Percentiles rank a stretch among this genome's conserved stretches.
Conservation (phyloP, 1,139 yeast genomes). For the Candida freyschussii region DNA sequence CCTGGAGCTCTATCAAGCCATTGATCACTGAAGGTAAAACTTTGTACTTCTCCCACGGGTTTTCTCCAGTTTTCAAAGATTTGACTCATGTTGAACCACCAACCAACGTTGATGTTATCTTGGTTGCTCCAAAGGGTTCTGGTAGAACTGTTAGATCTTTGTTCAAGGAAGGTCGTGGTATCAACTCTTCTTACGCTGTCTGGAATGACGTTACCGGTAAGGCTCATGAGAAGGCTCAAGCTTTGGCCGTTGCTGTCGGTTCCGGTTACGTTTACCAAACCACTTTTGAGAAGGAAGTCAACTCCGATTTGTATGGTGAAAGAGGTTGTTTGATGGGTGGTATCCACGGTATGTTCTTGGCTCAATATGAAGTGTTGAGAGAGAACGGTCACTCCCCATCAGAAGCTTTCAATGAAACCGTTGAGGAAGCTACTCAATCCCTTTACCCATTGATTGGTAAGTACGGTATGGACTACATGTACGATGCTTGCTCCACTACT, state of each 20-base stretch:
- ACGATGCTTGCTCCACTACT: constrained; percentile 99
- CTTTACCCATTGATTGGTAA: constrained; percentile 98
- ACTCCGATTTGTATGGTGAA: constrained; percentile 99
- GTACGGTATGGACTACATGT: constrained; percentile 99
- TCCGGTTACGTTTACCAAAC: constrained; percentile 99
- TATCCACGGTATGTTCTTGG: constrained; percentile 99
- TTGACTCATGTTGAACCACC: constrained; percentile 97
- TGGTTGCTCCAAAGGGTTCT: constrained; percentile 99
- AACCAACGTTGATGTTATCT: constrained; percentile 88
- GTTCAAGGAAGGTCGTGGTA: constrained; percentile 99
- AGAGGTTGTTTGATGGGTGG: constrained; percentile 99
- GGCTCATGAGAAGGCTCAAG: constrained; percentile 99
- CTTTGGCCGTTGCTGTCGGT: constrained; percentile 98
- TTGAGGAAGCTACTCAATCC: constrained; percentile 99
- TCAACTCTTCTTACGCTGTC: constrained; percentile 98
- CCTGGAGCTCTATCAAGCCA: constrained; percentile 86
- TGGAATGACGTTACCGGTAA: constrained; percentile 99
- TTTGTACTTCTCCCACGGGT: constrained; percentile 97
- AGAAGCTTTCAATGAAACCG: constrained; percentile 99
- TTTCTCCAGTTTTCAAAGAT: constrained; percentile 98
- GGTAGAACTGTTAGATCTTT: constrained; percentile 99
- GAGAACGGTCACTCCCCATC: constrained; percentile 99
- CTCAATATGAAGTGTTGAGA: constrained; percentile 99
- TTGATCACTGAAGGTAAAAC: constrained; percentile 95
- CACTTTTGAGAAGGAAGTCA: constrained; percentile 98